Evolutionary conservation across 306 rosid genomes (phyloP).

Genomic region (Alnus glutinosa): DNA sequence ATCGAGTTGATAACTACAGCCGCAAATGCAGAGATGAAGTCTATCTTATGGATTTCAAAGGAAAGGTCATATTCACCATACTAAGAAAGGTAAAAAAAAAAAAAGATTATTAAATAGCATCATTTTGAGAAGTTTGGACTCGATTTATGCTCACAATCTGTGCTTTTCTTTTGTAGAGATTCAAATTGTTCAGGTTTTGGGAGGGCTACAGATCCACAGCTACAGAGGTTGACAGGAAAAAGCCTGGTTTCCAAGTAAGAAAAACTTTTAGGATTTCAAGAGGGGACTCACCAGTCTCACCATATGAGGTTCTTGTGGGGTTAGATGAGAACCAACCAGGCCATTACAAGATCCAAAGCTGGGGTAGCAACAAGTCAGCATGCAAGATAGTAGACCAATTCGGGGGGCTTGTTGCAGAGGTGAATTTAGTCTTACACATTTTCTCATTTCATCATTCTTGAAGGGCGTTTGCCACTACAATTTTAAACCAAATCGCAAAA

Average conservation of each 20-base stretch:
- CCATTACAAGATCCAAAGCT: slow-evolving; percentile 46
- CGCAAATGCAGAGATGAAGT: slow-evolving; percentile 48
- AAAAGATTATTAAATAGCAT: background rate
- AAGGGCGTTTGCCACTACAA: too few species aligned
- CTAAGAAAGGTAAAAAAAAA: slow-evolving; percentile 47
- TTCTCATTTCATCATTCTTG: background rate
- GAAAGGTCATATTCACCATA: slow-evolving; percentile 55
- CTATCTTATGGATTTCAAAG: slow-evolving; percentile 68
- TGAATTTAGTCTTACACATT: background rate
- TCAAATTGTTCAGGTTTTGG: slow-evolving; percentile 47
- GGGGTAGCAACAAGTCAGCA: slow-evolving; percentile 37
- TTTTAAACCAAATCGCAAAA: too few species aligned
- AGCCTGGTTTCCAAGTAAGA: slow-evolving; percentile 51
- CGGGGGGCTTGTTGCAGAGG: slow-evolving; percentile 64
- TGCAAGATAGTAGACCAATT: slow-evolving; percentile 54
- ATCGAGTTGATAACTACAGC: slow-evolving; percentile 68
- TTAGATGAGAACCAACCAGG: slow-evolving; percentile 46
- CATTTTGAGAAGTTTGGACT: background rate
- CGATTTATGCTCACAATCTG: background rate
- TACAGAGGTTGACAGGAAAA: slow-evolving; percentile 32
- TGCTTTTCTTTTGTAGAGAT: slow-evolving; percentile 37
- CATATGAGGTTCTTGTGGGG: slow-evolving; percentile 48
- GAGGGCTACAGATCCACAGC: slow-evolving; percentile 57
- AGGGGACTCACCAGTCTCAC: slow-evolving; percentile 40
- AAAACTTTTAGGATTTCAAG: slow-evolving; percentile 35